phyloP scores from a whole-genome alignment of 164 flowering plant species.

The Liquidambar formosana region DNA sequence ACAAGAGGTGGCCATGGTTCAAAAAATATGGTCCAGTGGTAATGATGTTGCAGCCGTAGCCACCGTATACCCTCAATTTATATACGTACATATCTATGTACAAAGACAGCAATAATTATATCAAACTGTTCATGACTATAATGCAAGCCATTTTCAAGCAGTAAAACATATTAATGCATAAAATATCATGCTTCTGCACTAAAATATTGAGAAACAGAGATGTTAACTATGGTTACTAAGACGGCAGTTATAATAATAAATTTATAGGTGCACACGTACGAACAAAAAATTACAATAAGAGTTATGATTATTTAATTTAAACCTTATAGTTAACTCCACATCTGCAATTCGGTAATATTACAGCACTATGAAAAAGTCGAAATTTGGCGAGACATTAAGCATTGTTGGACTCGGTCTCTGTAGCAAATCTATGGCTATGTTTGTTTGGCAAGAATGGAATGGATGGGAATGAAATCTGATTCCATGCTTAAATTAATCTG shows the following conservation, averaged over 20 bases:
- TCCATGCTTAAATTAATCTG: too few relatives aligned
- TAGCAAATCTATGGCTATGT: too few relatives aligned
- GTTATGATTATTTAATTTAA: too few relatives aligned
- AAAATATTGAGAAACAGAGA: background rate
- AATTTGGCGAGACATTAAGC: too few relatives aligned
- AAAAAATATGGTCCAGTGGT: background rate
- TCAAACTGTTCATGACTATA: background rate
- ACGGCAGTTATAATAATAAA: background rate
- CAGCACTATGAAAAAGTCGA: too few relatives aligned
- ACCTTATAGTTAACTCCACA: background rate
- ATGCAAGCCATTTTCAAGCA: background rate
- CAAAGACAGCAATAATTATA: too few relatives aligned
- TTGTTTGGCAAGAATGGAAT: too few relatives aligned
- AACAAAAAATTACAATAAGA: too few relatives aligned
- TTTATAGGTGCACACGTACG: background rate
- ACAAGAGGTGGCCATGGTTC: slow-evolving; percentile 2
- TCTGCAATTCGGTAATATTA: background rate
- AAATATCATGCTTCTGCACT: background rate
- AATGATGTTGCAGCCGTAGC: slow-evolving; percentile 1
- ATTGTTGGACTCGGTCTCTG: too few relatives aligned
- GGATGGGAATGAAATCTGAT: too few relatives aligned
- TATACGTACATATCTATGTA: too few relatives aligned
- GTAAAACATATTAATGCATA: background rate
- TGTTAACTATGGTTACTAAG: background rate
- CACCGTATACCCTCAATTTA: too few relatives aligned